These are phyloP conservation scores for Hyphopichia buzzinii DNA, from an alignment of 1,139 yeast species.

Conservation along the genomic window DNA sequence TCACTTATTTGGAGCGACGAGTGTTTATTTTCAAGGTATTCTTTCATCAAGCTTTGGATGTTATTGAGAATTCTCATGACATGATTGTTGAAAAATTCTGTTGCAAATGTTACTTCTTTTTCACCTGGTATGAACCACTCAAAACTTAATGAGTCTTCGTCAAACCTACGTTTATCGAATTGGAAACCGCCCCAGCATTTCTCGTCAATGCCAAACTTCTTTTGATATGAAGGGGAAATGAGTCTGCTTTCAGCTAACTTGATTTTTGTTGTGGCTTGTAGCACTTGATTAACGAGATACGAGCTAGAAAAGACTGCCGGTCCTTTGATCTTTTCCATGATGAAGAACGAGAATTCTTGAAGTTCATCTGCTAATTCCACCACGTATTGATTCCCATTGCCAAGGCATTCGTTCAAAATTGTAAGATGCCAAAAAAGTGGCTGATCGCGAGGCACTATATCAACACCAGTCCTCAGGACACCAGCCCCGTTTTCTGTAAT, in stretches of 20 bases:
- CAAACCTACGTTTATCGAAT: slow-evolving; percentile 42
- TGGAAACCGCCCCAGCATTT: slow-evolving; percentile 76
- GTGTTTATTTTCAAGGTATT: slow-evolving; percentile 17
- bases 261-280: slow-evolving; percentile 63
- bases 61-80: slow-evolving; percentile 42
- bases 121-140: slow-evolving; percentile 74
- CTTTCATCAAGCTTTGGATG: slow-evolving; percentile 39
- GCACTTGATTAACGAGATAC: slow-evolving; percentile 58
- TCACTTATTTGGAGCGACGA: slow-evolving; percentile 35
- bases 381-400: slow-evolving; percentile 60
- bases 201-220: slow-evolving; percentile 37
- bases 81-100: slow-evolving; percentile 54
- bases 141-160: slow-evolving; percentile 47
- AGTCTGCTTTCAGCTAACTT: slow-evolving; percentile 55
- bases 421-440: slow-evolving; percentile 71
- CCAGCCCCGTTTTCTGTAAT: slow-evolving; percentile 87
- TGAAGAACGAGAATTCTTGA: slow-evolving; percentile 45
- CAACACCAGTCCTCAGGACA: slow-evolving; percentile 62
- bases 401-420: slow-evolving; percentile 67
- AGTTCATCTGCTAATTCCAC: slow-evolving; percentile 48
- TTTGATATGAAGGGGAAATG: slow-evolving; percentile 40
- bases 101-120: slow-evolving; percentile 60
- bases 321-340: slow-evolving; percentile 66
- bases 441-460: slow-evolving; percentile 74
- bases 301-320: slow-evolving; percentile 52